Evolutionary conservation across 805 yeast species (phyloP).

Genomic region (Candida oleophila): DNA sequence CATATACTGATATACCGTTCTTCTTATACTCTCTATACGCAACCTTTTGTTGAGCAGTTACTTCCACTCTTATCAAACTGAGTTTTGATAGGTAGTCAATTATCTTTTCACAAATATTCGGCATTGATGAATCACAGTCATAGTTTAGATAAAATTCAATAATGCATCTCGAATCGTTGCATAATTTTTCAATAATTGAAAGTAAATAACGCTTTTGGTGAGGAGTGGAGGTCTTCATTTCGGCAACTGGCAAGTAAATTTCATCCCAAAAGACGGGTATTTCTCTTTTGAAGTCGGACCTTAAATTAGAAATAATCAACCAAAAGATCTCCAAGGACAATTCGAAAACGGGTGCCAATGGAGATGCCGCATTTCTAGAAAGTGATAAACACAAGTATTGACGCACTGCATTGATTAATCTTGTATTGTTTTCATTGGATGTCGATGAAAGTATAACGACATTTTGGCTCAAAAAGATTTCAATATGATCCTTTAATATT

Average conservation of each 20-base stretch:
- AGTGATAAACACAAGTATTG: conserved; percentile 81
- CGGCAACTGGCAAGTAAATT: conserved; percentile 91
- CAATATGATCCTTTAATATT: conserved; percentile 80
- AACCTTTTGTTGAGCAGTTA: conserved; percentile 64
- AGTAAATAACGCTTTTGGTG: conserved; percentile 91
- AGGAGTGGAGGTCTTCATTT: conserved; percentile 84
- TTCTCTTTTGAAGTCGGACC: conserved; percentile 87
- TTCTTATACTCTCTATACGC: conserved; percentile 40
- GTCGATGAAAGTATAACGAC: conserved; percentile 51
- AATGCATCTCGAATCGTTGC: conserved; percentile 85
- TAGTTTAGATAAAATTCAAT: conserved; percentile 93
- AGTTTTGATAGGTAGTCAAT: conserved; percentile 74
- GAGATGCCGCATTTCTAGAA: conserved; percentile 90
- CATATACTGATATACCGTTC: conserved; percentile 69
- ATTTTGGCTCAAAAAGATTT: conserved; percentile 64
- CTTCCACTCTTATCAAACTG: conserved; percentile 69
- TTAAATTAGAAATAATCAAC: conserved; percentile 77
- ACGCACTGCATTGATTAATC: conserved; percentile 75
- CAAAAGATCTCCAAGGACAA: conserved; percentile 90
- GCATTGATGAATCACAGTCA: conserved; percentile 83
- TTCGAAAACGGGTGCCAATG: conserved; percentile 88
- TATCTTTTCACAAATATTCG: conserved; percentile 82
- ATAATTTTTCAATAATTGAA: conserved; percentile 74
- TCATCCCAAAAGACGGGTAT: conserved; percentile 92
- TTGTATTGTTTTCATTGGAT: conserved; percentile 52